These are phyloP conservation scores for Hericium alpestre DNA, from an alignment of 768 basidiomycete genomes.

Conservation along the genomic window DNA sequence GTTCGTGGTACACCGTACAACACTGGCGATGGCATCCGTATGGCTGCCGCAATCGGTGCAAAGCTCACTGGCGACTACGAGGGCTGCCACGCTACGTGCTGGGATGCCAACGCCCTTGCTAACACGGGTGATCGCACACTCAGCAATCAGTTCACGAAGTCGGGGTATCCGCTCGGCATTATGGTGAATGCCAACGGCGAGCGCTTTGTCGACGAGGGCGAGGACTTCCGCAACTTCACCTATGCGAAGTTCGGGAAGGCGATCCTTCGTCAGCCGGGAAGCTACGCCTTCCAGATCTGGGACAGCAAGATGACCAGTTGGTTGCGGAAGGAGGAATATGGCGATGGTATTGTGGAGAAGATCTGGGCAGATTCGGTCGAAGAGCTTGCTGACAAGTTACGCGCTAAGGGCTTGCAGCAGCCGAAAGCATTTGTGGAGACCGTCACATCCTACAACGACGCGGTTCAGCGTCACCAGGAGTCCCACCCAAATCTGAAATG, in stretches of 20 bases:
- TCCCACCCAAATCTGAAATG: slow-evolving; percentile 30
- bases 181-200: slow-evolving; percentile 51
- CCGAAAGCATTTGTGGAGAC: slow-evolving; percentile 34
- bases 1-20: slow-evolving; percentile 66
- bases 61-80: slow-evolving; percentile 53
- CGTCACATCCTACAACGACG: slow-evolving; percentile 39
- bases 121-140: slow-evolving; percentile 44
- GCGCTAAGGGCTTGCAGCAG: slow-evolving; percentile 34
- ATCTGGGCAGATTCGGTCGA: slow-evolving; percentile 36
- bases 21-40: slow-evolving; percentile 50
- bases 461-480: slow-evolving; percentile 26
- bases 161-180: slow-evolving; percentile 61
- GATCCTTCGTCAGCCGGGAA: slow-evolving; percentile 47
- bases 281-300: slow-evolving; percentile 58
- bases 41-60: slow-evolving; percentile 43
- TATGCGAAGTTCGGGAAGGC: slow-evolving; percentile 59
- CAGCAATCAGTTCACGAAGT: slow-evolving; percentile 66
- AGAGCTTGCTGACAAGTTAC: slow-evolving; percentile 39
- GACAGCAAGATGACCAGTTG: slow-evolving; percentile 33
- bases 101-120: slow-evolving; percentile 51
- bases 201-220: slow-evolving; percentile 64
- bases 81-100: slow-evolving; percentile 64
- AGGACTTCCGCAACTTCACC: slow-evolving; percentile 63
- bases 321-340: slow-evolving; percentile 58
- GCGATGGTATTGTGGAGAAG: slow-evolving; percentile 48